These are phyloP conservation scores for Penicillium sp. DNA, from an alignment of 2,329 filamentous ascomycete genomes.

Conservation along the genomic window DNA sequence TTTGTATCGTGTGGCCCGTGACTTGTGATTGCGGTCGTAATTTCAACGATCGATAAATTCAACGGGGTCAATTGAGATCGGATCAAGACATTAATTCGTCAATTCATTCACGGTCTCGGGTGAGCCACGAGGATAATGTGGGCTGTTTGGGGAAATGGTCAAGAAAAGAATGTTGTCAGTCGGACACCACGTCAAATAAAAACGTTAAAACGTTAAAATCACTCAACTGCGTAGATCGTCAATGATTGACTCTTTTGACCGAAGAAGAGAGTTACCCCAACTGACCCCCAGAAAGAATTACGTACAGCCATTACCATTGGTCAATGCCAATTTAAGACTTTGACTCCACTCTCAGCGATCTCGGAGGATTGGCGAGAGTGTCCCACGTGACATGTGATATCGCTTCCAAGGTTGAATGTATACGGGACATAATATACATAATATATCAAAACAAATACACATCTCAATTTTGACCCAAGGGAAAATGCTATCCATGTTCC, in stretches of 20 bases:
- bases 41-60: neutral
- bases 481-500: too few relatives aligned
- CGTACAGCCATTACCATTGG: slow-evolving; percentile 14
- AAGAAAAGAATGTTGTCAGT: neutral
- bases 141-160: slow-evolving; percentile 15
- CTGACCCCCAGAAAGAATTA: slow-evolving; percentile 7
- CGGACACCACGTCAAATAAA: neutral
- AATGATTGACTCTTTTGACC: slow-evolving; percentile 8
- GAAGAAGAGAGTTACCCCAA: slow-evolving; percentile 1
- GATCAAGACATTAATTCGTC: slow-evolving; percentile 7
- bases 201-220: neutral
- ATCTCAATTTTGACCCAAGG: too few relatives aligned
- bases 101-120: neutral
- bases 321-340: neutral
- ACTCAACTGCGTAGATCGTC: neutral
- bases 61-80: neutral
- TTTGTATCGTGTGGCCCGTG: neutral
- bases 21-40: neutral
- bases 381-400: neutral
- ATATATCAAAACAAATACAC: too few relatives aligned
- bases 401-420: too few relatives aligned
- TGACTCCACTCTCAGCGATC: neutral
- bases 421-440: too few relatives aligned
- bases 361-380: neutral
- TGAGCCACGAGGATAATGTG: neutral